Evolutionary conservation across 345 rosid species (phyloP), one percentile per base, ranked within the genome.

Genomic region (Triadica sebifera): DNA sequence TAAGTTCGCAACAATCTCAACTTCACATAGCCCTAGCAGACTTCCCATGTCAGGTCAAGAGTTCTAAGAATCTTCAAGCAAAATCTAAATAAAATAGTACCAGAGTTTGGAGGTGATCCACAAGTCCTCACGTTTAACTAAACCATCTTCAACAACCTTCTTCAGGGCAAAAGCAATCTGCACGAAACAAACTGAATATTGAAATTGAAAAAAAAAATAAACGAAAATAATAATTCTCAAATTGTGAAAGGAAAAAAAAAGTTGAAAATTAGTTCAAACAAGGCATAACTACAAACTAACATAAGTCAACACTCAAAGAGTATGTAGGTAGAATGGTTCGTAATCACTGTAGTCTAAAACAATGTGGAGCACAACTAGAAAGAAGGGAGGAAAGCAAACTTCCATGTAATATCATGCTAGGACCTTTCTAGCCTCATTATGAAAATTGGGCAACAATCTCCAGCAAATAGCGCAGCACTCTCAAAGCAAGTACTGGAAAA

Each of bases 101-200:
- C 87, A 83, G 22, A 86, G 87, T 70, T 86, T 86, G 2, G 84
- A 81, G 22, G 89, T 86, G 65, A 86, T 79, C 55, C 76, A 77
- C 34, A 85, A 29, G 45, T 85, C 78, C 29, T 79, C 83, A 57
- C 85, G 86, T 70, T 75, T 85, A 74, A 79, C 88, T 8, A 62
- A 39, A 57, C 86, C 86, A 50, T 67, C 67, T 53, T 79, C 77
- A 34, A 81, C 73, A 2, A 81, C 46, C 72, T 80, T 81, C 78
- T 79, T 83, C 70, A 83, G 43, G 8, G 80, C 82, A 57, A 0
- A 65, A 70, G 84, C 88, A 45, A 85, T 75, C 85, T 85, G 37
- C 38, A 53, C 1, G 15, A 43, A n/a, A 52, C 8, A 19, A 55
- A 55, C 1, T 19, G 38, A 9, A 9, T 57, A 3, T 29, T 29